Evolutionary conservation across 805 yeast genomes (phyloP).

Genomic region (Hanseniaspora meyeri): DNA sequence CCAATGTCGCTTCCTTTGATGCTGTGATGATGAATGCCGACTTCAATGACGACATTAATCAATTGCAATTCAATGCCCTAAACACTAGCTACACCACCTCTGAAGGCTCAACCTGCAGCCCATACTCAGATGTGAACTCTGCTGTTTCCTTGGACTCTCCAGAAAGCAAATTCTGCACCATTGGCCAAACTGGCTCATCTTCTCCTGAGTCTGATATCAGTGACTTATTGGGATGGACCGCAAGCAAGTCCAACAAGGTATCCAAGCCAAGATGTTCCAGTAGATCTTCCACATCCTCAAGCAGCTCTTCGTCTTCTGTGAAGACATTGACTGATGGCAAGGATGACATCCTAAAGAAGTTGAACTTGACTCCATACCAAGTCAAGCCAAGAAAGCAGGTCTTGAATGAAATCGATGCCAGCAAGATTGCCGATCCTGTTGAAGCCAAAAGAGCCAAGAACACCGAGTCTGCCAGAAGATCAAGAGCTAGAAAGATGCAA

Average conservation of each 20-base stretch:
- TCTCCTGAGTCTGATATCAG: conserved; percentile 27
- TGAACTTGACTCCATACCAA: conserved; percentile 65
- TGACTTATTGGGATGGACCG: background rate
- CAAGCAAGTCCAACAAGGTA: background rate
- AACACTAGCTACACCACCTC: background rate
- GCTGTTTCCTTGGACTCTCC: background rate
- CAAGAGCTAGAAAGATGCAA: conserved; percentile 84
- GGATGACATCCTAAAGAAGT: conserved; percentile 37
- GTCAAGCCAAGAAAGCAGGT: conserved; percentile 67
- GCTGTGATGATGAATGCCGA: background rate
- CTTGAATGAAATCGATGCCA: conserved; percentile 54
- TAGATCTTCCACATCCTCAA: conserved; percentile 13
- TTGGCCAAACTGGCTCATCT: conserved; percentile 22
- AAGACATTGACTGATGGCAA: conserved; percentile 22
- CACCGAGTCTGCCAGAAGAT: conserved; percentile 91
- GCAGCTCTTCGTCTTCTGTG: conserved; percentile 11
- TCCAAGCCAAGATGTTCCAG: conserved; percentile 3
- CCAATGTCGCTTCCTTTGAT: background rate
- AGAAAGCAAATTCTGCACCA: conserved; percentile 11
- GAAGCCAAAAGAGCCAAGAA: conserved; percentile 85
- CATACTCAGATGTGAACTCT: background rate
- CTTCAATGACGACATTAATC: background rate
- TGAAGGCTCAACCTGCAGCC: background rate
- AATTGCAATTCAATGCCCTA: background rate
- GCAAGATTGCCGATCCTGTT: conserved; percentile 44